These are phyloP conservation scores for Epichloe amarillans DNA, from an alignment of 2,329 filamentous ascomycete genomes.

Conservation along the genomic window DNA sequence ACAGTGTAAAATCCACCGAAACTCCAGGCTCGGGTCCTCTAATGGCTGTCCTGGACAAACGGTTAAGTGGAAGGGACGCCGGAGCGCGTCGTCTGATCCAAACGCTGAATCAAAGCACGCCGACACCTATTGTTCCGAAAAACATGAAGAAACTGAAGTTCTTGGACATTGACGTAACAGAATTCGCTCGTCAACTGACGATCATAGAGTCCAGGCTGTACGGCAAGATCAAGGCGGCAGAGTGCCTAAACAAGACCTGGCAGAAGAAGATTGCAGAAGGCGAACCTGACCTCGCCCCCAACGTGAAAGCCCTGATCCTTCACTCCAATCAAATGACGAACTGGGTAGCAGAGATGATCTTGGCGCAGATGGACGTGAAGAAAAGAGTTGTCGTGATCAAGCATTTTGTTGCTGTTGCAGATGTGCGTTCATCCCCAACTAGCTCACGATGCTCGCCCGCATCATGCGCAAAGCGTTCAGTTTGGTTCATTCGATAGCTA, in stretches of 20 bases:
- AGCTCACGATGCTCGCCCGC: background rate
- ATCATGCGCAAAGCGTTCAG: background rate
- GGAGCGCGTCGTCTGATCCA: conserved; percentile 76
- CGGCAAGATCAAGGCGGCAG: conserved; percentile 87
- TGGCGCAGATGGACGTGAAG: conserved; percentile 87
- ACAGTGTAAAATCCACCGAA: conserved; percentile 84
- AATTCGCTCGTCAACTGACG: conserved; percentile 94
- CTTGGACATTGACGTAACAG: conserved; percentile 85
- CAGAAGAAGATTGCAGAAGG: conserved; percentile 82
- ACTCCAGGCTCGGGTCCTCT: conserved; percentile 78
- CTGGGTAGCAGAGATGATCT: conserved; percentile 98
- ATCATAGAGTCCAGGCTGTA: conserved; percentile 94
- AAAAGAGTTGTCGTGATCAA: conserved; percentile 96
- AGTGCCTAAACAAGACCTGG: conserved; percentile 98
- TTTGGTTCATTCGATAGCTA: conserved; percentile 6
- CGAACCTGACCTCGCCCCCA: conserved; percentile 74
- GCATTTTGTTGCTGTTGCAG: conserved; percentile 91
- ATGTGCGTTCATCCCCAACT: conserved; percentile 47
- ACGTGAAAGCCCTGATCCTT: conserved; percentile 90
- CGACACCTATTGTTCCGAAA: conserved; percentile 85
- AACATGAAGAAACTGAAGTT: conserved; percentile 99
- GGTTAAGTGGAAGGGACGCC: conserved; percentile 76
- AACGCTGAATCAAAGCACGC: conserved; percentile 70
- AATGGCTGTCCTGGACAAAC: conserved; percentile 78
- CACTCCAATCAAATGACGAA: conserved; percentile 99